Conservation (phyloP, 305 asterid genomes). For the Galium porrigens region DNA sequence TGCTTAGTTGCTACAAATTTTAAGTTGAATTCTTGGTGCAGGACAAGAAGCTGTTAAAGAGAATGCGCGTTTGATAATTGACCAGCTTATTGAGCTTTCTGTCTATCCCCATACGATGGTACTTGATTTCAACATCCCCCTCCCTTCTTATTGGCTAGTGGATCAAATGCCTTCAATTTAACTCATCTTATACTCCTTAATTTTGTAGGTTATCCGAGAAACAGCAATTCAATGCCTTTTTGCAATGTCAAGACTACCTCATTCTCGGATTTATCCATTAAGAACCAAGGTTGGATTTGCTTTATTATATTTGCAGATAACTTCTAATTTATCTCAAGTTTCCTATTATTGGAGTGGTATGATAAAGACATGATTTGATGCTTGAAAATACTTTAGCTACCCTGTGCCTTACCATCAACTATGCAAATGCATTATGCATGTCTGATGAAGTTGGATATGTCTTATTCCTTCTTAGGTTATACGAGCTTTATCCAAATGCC, state of each 20-base stretch:
- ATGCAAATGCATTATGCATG: neutral
- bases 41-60: constrained; percentile 58
- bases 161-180: neutral
- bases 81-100: constrained; percentile 45
- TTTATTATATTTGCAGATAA: neutral
- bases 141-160: constrained; percentile 2
- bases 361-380: neutral
- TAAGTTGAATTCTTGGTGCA: constrained; percentile 20
- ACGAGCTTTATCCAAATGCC: constrained; percentile 54
- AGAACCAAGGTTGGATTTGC: constrained; percentile 42
- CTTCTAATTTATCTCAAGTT: constrained; percentile 2
- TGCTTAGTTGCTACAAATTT: neutral
- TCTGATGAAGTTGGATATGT: constrained; percentile 4
- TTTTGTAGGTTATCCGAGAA: constrained; percentile 60
- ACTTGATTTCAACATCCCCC: constrained; percentile 8
- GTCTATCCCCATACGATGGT: constrained; percentile 58
- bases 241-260: constrained; percentile 59
- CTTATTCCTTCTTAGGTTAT: constrained; percentile 37
- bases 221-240: constrained; percentile 81
- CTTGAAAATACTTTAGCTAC: neutral
- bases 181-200: constrained; percentile 11
- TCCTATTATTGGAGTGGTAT: neutral
- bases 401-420: neutral
- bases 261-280: constrained; percentile 62
- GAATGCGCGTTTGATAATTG: constrained; percentile 41